These are phyloP conservation scores for Thoreauomyces humboldtii DNA, from an alignment of 192 early-diverging fungal species.

Conservation along the genomic window DNA sequence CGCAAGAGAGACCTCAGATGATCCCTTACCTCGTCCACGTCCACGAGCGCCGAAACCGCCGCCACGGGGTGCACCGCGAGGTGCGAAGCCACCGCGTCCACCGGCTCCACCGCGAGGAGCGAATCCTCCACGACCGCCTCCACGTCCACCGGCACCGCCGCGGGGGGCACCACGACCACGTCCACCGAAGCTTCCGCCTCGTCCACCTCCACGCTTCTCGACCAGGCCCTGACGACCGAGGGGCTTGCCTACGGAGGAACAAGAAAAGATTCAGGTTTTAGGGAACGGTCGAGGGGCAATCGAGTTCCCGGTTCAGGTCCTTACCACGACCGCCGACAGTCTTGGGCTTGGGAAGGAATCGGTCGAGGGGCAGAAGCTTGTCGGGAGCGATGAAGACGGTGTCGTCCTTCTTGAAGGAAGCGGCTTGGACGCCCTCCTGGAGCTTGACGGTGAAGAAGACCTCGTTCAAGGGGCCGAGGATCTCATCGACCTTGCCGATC, in stretches of 20 bases:
- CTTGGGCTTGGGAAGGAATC: slow-evolving; percentile 95
- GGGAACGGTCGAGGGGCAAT: not conserved
- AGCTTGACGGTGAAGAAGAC: slow-evolving; percentile 98
- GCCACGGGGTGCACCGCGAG: slow-evolving; percentile 46
- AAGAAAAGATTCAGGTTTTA: slow-evolving; percentile 1
- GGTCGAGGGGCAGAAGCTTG: slow-evolving; percentile 90
- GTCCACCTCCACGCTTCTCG: slow-evolving; percentile 56
- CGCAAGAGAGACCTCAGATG: too few species aligned
- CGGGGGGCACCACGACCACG: slow-evolving; percentile 13
- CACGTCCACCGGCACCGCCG: slow-evolving; percentile 35
- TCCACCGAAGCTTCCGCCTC: slow-evolving; percentile 43
- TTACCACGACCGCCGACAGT: slow-evolving; percentile 11
- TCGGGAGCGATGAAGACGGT: slow-evolving; percentile 93
- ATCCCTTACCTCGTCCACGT: slow-evolving; percentile 14
- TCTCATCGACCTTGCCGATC: slow-evolving; percentile 99
- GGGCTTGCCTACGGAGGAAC: slow-evolving; percentile 55
- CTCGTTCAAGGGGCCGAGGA: slow-evolving; percentile 96
- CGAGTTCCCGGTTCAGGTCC: not conserved
- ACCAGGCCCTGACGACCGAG: slow-evolving; percentile 61
- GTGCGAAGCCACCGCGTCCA: slow-evolving; percentile 33
- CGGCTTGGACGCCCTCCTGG: slow-evolving; percentile 86
- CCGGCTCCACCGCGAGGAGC: slow-evolving; percentile 24
- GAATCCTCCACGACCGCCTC: slow-evolving; percentile 45
- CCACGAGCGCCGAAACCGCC: slow-evolving; percentile 28
- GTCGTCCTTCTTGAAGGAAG: slow-evolving; percentile 86